Evolutionary conservation across 306 rosid genomes (phyloP).

Genomic region (Citrullus amarus): DNA sequence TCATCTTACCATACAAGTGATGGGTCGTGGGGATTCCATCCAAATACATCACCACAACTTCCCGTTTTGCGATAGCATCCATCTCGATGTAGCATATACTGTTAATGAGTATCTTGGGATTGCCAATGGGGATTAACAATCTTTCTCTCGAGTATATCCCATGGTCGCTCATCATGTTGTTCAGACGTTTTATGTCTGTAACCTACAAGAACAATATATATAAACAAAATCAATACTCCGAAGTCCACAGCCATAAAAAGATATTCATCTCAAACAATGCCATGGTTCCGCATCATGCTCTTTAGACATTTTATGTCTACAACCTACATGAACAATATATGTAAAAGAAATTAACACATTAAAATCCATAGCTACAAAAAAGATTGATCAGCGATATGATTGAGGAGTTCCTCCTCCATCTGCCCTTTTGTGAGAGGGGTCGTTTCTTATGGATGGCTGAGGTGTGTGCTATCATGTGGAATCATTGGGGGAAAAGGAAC

Average conservation of each 20-base stretch:
- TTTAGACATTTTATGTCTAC: too few relatives aligned
- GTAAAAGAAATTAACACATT: neutral
- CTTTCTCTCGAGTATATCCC: slow-evolving; percentile 94
- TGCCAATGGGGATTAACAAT: slow-evolving; percentile 63
- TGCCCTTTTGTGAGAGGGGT: too few relatives aligned
- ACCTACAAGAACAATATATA: slow-evolving; percentile 33
- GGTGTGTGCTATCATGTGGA: too few relatives aligned
- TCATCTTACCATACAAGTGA: neutral
- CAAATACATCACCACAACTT: slow-evolving; percentile 75
- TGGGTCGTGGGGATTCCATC: slow-evolving; percentile 38
- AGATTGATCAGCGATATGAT: neutral
- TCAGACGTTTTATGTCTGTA: slow-evolving; percentile 67
- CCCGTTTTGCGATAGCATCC: slow-evolving; percentile 70
- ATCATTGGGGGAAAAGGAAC: too few relatives aligned
- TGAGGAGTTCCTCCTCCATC: too few relatives aligned
- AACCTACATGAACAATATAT: neutral
- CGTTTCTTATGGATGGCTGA: too few relatives aligned
- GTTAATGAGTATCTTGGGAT: slow-evolving; percentile 41
- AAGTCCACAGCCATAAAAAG: neutral
- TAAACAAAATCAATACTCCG: neutral
- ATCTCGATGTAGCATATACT: slow-evolving; percentile 68
- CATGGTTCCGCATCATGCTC: too few relatives aligned
- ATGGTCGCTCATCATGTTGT: slow-evolving; percentile 97
- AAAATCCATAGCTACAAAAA: neutral
- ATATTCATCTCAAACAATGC: neutral